These are phyloP conservation scores for Nicotiana tabacum DNA, from an alignment of 257 asterid genomes.

Conservation along the genomic window DNA sequence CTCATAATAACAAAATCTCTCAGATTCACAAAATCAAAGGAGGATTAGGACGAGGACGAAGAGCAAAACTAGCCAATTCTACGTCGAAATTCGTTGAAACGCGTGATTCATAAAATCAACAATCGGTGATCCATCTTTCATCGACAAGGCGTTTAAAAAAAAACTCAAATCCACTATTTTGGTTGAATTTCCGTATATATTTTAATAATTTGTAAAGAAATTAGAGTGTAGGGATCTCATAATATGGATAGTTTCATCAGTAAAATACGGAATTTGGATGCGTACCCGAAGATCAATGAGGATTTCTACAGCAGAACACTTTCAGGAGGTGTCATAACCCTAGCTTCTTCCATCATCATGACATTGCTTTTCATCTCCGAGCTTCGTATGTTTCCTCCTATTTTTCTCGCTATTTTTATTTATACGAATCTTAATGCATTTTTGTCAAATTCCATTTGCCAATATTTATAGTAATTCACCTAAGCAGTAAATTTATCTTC, in stretches of 20 bases:
- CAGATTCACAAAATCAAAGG: constrained; percentile 16
- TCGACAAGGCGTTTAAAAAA: constrained; percentile 21
- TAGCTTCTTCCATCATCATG: constrained; percentile 83
- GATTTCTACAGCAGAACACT: constrained; percentile 97
- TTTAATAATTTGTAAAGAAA: background rate
- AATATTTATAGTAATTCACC: background rate
- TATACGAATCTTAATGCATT: background rate
- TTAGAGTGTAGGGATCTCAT: background rate
- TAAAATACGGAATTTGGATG: constrained; percentile 74
- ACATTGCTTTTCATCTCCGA: constrained; percentile 84
- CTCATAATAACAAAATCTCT: background rate
- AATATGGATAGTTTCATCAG: constrained; percentile 65
- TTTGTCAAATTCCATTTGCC: background rate
- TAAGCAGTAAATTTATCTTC: background rate
- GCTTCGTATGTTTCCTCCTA: constrained; percentile 61
- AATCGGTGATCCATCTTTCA: constrained; percentile 9
- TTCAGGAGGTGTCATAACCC: constrained; percentile 86
- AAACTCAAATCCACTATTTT: constrained; percentile 1
- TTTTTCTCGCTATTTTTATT: constrained; percentile 1
- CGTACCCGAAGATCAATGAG: constrained; percentile 94
- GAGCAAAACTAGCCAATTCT: background rate
- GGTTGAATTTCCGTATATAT: background rate
- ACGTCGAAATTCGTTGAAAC: background rate
- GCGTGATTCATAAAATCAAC: constrained; percentile 3
- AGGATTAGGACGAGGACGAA: background rate